phyloP scores from a whole-genome alignment of 352 stramenopile genomes.

The Globisporangium splendens region DNA sequence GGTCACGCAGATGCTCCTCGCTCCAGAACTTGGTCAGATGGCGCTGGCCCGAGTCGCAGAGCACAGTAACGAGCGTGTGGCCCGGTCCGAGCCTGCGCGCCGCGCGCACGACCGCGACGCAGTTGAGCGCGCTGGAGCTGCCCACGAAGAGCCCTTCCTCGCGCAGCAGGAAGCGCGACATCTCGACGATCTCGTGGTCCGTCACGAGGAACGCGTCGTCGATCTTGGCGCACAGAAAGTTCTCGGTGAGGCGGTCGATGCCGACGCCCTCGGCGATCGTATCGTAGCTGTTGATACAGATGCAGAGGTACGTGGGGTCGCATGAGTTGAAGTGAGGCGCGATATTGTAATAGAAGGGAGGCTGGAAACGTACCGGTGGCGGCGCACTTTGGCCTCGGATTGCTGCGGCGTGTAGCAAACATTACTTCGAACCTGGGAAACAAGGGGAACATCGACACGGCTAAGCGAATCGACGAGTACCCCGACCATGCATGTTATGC shows the following conservation, averaged over 20 bases:
- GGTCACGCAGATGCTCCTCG: conserved; percentile 60
- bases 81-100: conserved; percentile 73
- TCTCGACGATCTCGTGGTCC: conserved; percentile 96
- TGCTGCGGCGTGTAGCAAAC: conserved; percentile 96
- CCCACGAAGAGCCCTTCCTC: conserved; percentile 97
- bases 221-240: conserved; percentile 91
- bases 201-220: conserved; percentile 88
- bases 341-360: too few species aligned
- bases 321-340: too few species aligned
- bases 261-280: conserved; percentile 97
- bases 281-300: conserved; percentile 89
- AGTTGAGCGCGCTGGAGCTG: conserved; percentile 85
- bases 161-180: conserved; percentile 95
- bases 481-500: too few species aligned
- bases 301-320: too few species aligned
- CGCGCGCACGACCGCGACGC: conserved; percentile 70
- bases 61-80: conserved; percentile 81
- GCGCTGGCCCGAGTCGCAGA: conserved; percentile 88
- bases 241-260: conserved; percentile 96
- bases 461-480: too few species aligned
- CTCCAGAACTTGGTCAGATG: conserved; percentile 90
- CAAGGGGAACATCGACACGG: background rate
- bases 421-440: conserved; percentile 80
- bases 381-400: conserved; percentile 87
- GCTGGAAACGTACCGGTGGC: conserved; percentile 66